Percentiles rank a stretch among this genome's conserved stretches.
These are phyloP conservation scores for Theobroma cacao DNA, from an alignment of 345 rosid genomes.

Conservation along the genomic window DNA sequence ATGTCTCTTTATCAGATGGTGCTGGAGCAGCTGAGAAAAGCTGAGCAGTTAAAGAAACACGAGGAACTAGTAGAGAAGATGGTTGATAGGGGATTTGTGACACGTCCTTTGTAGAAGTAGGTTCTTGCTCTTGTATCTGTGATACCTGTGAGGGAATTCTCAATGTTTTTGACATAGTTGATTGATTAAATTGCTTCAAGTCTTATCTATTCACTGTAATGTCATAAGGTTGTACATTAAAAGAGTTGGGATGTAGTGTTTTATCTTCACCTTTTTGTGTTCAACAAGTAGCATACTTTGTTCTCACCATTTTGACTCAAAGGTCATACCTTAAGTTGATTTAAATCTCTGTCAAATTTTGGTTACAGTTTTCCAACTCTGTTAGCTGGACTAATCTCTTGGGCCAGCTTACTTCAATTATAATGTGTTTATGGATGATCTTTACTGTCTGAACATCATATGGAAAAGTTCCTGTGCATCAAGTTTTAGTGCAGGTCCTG, in stretches of 20 bases:
- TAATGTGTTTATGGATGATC: background rate
- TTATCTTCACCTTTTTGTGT: background rate
- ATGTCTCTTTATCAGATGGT: conserved; percentile 66
- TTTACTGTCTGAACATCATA: background rate
- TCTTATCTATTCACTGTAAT: background rate
- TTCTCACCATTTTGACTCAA: background rate
- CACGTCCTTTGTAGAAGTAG: conserved; percentile 44
- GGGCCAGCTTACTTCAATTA: background rate
- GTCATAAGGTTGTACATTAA: background rate
- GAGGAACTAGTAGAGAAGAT: conserved; percentile 92
- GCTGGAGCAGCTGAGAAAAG: conserved; percentile 66
- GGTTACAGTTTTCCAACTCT: background rate
- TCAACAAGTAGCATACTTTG: background rate
- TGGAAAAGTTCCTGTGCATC: background rate
- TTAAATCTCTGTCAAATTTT: background rate
- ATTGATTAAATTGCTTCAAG: background rate
- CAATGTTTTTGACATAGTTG: background rate
- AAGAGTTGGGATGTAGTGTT: background rate
- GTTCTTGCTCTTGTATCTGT: background rate
- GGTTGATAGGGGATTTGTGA: conserved; percentile 58
- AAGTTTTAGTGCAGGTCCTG: background rate
- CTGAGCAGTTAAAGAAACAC: conserved; percentile 85
- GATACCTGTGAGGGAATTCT: background rate
- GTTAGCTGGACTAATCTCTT: background rate
- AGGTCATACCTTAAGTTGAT: background rate